These are phyloP conservation scores for Phytophthora cryptogea DNA, from an alignment of 352 stramenopile species.

Conservation along the genomic window DNA sequence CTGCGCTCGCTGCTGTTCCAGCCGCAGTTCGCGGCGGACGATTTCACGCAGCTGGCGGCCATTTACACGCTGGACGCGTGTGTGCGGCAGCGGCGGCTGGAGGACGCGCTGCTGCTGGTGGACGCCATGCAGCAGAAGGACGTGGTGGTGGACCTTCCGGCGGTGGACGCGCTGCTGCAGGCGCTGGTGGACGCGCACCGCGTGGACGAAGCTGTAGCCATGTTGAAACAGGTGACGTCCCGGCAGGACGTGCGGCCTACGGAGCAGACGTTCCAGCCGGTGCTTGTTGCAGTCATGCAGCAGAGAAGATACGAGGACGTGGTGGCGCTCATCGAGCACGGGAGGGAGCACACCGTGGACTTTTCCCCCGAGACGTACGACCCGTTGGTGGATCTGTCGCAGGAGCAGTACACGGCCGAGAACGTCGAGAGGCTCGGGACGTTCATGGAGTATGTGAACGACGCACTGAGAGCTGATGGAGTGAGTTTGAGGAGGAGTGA, in stretches of 20 bases:
- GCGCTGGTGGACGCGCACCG: conserved; percentile 45
- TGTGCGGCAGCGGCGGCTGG: conserved; percentile 47
- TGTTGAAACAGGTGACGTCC: conserved; percentile 43
- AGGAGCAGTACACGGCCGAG: conserved; percentile 42
- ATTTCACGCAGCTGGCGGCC: conserved; percentile 63
- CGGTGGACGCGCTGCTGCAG: conserved; percentile 50
- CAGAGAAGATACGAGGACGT: conserved; percentile 54
- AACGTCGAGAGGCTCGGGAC: conserved; percentile 49
- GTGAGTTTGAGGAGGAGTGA: conserved; percentile 25
- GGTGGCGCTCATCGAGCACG: conserved; percentile 56
- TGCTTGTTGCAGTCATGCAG: conserved; percentile 56
- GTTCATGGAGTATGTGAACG: conserved; percentile 71
- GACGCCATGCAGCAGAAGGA: conserved; percentile 47
- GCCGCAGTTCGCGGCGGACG: conserved; percentile 51
- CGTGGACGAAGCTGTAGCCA: conserved; percentile 47
- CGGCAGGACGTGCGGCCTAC: conserved; percentile 58
- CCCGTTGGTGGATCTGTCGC: conserved; percentile 55
- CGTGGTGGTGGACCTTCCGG: conserved; percentile 61
- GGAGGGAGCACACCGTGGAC: conserved; percentile 44
- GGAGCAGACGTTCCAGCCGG: conserved; percentile 51
- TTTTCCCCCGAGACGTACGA: conserved; percentile 76
- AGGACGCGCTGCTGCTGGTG: conserved; percentile 58
- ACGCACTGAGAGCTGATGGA: conserved; percentile 51
- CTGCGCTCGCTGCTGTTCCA: conserved; percentile 25
- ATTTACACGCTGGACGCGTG: conserved; percentile 76